phyloP scores from a whole-genome alignment of 768 basidiomycete species.

The Sistotremastrum niveocremeum region DNA sequence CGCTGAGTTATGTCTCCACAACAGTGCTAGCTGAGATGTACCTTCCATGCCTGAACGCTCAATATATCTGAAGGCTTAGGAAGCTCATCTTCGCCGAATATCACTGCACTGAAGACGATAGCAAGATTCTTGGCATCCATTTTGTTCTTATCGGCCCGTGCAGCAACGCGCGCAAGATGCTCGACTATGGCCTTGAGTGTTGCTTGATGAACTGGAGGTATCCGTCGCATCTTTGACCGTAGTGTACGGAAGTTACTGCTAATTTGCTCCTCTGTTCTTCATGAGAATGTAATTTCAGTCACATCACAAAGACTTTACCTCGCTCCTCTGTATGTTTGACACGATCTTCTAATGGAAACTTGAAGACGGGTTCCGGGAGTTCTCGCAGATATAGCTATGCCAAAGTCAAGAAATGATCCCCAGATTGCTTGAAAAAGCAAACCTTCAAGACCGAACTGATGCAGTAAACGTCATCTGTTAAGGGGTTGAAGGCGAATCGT shows the following conservation, averaged over 20 bases:
- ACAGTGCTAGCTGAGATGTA: constrained; percentile 14
- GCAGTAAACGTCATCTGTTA: constrained; percentile 66
- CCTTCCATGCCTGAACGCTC: constrained; percentile 64
- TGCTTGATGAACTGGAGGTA: constrained; percentile 75
- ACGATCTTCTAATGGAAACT: constrained; percentile 65
- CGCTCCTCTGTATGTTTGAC: constrained; percentile 66
- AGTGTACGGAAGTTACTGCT: constrained; percentile 60
- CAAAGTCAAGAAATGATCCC: background rate
- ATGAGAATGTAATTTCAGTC: background rate
- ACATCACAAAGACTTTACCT: constrained; percentile 26
- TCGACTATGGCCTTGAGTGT: constrained; percentile 72
- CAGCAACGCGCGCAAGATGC: constrained; percentile 63
- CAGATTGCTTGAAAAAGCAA: constrained; percentile 7
- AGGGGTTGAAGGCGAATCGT: constrained; percentile 56
- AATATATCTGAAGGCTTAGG: constrained; percentile 62
- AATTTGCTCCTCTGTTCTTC: constrained; percentile 49
- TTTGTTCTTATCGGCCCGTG: constrained; percentile 63
- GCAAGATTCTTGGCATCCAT: constrained; percentile 91
- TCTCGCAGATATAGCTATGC: constrained; percentile 66
- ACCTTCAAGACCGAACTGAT: constrained; percentile 82
- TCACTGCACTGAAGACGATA: constrained; percentile 77
- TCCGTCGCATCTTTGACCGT: constrained; percentile 72
- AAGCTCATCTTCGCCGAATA: constrained; percentile 88
- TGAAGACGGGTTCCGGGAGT: constrained; percentile 83
- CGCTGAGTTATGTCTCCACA: background rate